phyloP scores from a whole-genome alignment of 371 early-diverging fungal species.

The Apophysomyces trapeziformis region DNA sequence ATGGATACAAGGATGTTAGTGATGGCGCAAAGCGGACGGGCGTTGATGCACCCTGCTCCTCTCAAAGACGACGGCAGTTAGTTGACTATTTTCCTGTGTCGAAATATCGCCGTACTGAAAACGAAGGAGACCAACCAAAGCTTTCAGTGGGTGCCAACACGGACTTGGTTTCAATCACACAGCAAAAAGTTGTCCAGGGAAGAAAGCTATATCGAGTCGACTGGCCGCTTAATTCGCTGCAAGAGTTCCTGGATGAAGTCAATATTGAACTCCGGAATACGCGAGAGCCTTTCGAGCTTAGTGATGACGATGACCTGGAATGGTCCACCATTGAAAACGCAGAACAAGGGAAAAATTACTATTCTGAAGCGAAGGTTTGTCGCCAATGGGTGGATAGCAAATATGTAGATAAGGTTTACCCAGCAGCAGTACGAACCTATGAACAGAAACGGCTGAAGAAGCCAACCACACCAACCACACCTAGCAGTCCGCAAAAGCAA shows the following conservation, averaged over 20 bases:
- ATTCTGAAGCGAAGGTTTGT: conserved; percentile 3
- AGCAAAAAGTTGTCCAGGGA: conserved; percentile 1
- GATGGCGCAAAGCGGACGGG: neutral
- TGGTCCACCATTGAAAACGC: neutral
- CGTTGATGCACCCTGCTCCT: neutral
- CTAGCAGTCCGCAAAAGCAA: neutral
- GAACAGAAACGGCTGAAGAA: neutral
- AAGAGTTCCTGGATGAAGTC: conserved; percentile 3
- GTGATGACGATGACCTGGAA: conserved; percentile 5
- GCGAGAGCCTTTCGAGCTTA: neutral
- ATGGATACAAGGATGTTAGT: no score
- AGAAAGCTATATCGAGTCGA: conserved; percentile 3
- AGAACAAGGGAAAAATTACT: neutral
- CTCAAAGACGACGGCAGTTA: neutral
- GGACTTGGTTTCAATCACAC: neutral
- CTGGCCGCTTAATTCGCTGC: neutral
- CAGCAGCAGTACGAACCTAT: neutral
- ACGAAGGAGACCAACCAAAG: neutral
- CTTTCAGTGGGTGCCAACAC: neutral
- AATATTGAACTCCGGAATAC: neutral
- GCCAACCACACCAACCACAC: neutral
- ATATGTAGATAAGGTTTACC: conserved; percentile 8
- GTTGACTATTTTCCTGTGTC: neutral
- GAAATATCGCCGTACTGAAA: neutral
- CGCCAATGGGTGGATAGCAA: conserved; percentile 18